Base-by-base conservation (phyloP, 2,329 filamentous ascomycete species). In the Apiospora phragmitis region DNA sequence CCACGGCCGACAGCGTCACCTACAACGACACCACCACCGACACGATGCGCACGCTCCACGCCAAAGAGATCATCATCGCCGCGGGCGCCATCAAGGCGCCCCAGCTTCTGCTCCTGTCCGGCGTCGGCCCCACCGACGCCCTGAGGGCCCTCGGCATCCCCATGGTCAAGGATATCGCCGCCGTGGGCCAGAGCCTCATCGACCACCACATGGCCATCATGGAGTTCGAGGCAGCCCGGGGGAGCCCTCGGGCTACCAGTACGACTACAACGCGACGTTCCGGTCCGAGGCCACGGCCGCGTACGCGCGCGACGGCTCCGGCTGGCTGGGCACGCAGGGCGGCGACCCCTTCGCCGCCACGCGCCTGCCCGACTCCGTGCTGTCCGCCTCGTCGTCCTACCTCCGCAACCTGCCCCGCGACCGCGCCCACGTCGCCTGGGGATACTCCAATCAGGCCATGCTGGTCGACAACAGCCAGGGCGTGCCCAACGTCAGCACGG, bases 391-490 rank as follows among this genome's bases (percentile, higher is more conserved):
- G 70, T 71, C 9, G 71, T 65, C 41, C 45, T 72, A 71, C 51
- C 70, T 68, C 14, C 70, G 68, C 21, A 68, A 45, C n/a, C 70
- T 76, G 21, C 72, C 73, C 0, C 66, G 68, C 11, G 74, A 76
- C 47, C 68, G 74, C 8, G 72, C 74, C 0, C 70, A 73, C 66
- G 32, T 76, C 1, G 32, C 72, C 1, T 74, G 72, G 32, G 65
- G 74, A 65, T 74, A 73, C 68, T 12, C 68, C 5, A 68, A 67
- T 1, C 41, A 69, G 6, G 43, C 71, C 3, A 81, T 83, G 42
- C 80, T 89, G 26, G 14, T n/a, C 45, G 21, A 47, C 21, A n/a
- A n/a, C 11, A 88, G 88, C 76, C 83, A 85, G 0, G 85, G 87
- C 72, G 81, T 85, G 0, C 82, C 69, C 4, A 65, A 70, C 65